phyloP scores from a whole-genome alignment of 2,329 filamentous ascomycete genomes.

The Aureobasidium sp. region DNA sequence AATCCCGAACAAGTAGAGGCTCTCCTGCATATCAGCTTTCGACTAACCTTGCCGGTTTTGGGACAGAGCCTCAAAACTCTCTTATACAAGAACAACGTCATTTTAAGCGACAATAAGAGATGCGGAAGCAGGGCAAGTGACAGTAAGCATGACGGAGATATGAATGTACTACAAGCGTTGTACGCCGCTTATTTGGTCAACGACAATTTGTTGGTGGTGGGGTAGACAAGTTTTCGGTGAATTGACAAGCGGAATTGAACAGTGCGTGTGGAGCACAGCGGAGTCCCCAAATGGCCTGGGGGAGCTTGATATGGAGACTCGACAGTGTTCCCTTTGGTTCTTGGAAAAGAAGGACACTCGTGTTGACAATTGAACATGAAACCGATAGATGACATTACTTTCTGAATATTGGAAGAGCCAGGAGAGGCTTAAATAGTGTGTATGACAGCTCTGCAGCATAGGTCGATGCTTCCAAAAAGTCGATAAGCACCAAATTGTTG shows the following conservation, averaged over 20 bases:
- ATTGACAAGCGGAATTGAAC: not conserved
- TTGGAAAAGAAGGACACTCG: not conserved
- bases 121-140: not conserved
- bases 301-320: constrained; percentile 1
- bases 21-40: not conserved
- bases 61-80: not conserved
- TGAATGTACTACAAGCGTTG: not conserved
- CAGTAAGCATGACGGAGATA: not conserved
- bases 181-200: constrained; percentile 2
- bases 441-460: not conserved
- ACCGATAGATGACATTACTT: too few relatives aligned
- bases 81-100: not conserved
- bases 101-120: not conserved
- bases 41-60: not conserved
- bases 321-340: not conserved
- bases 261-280: constrained; percentile 10
- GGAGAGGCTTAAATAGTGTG: not conserved
- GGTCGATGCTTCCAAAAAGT: constrained; percentile 1
- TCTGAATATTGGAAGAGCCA: not conserved
- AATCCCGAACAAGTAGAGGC: not conserved
- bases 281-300: constrained; percentile 1
- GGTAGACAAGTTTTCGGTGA: constrained; percentile 3
- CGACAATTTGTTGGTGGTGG: not conserved
- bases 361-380: not conserved
- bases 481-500: constrained; percentile 12